A percentile compares a stretch with the other conserved stretches of the same genome.
These are phyloP conservation scores for Pistacia integerrima DNA, from an alignment of 345 rosid species.

Conservation along the genomic window DNA sequence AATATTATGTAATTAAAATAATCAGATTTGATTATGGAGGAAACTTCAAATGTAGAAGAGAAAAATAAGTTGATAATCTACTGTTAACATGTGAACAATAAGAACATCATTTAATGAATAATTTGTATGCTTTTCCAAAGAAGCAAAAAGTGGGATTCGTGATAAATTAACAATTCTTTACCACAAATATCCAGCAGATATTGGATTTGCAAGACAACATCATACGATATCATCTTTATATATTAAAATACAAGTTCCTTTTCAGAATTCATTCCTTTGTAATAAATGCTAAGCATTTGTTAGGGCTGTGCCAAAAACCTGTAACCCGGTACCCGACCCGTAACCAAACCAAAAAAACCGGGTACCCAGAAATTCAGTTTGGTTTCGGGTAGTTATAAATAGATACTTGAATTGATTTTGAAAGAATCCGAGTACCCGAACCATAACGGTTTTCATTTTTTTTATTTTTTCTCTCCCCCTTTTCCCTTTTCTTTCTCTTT, in stretches of 20 bases:
- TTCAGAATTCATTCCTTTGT: neutral
- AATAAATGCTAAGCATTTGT: neutral
- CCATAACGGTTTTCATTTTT: too few species aligned
- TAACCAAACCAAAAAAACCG: too few species aligned
- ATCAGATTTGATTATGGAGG: slow-evolving; percentile 1
- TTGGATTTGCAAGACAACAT: neutral
- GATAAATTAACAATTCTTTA: neutral
- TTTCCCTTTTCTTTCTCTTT: too few species aligned
- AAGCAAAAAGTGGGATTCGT: neutral
- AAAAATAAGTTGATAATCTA: neutral
- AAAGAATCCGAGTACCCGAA: too few species aligned
- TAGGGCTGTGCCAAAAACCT: too few species aligned
- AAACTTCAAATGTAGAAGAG: neutral
- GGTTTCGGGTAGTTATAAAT: too few species aligned
- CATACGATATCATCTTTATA: neutral
- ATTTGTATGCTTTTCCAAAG: neutral
- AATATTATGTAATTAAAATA: slow-evolving; percentile 26
- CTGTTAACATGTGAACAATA: too few species aligned
- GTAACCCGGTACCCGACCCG: too few species aligned
- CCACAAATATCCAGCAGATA: neutral
- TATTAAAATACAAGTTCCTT: neutral
- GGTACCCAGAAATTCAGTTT: too few species aligned
- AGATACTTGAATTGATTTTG: too few species aligned
- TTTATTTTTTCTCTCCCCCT: too few species aligned
- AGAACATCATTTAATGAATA: neutral